Conservation (phyloP, 371 early-diverging fungal genomes). For the Mortierella sp. region DNA sequence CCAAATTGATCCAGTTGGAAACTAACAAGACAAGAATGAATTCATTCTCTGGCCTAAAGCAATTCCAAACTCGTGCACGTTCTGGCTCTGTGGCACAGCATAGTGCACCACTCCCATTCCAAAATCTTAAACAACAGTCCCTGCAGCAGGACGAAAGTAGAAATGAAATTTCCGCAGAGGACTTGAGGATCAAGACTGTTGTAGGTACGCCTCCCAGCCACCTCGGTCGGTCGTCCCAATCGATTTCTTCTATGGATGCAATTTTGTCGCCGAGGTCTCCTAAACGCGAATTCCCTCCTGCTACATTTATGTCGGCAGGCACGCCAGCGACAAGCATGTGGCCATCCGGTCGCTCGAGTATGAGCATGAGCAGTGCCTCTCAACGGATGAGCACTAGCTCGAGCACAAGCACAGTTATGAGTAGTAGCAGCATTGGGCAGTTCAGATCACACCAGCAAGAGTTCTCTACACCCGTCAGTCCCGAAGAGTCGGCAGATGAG, state of each 20-base stretch:
- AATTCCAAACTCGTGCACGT: conserved; percentile 22
- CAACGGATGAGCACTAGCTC: conserved; percentile 47
- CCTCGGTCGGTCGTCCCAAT: conserved; percentile 10
- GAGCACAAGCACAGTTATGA: conserved; percentile 20
- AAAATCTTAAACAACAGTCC: neutral
- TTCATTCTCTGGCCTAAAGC: conserved; percentile 37
- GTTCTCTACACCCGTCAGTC: conserved; percentile 12
- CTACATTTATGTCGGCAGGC: conserved; percentile 1
- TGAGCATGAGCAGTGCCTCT: conserved; percentile 26
- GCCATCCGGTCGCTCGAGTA: conserved; percentile 48
- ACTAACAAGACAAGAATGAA: conserved; percentile 39
- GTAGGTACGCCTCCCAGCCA: conserved; percentile 7
- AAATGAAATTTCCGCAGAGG: conserved; percentile 16
- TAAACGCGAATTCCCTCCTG: conserved; percentile 28
- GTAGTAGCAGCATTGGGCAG: conserved; percentile 7
- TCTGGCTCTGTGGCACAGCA: conserved; percentile 47
- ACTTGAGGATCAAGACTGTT: conserved; percentile 13
- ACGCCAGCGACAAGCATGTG: conserved; percentile 23
- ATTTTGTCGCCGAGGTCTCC: conserved; percentile 23
- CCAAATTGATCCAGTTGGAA: conserved; percentile 37
- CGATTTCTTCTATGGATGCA: conserved; percentile 14
- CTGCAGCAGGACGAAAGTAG: conserved; percentile 19
- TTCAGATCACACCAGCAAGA: conserved; percentile 8
- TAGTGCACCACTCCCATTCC: conserved; percentile 2
- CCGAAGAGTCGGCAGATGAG: conserved; percentile 14